Evolutionary conservation across 139 green algal species (phyloP).

Genomic region (Asterochloris sp.): DNA sequence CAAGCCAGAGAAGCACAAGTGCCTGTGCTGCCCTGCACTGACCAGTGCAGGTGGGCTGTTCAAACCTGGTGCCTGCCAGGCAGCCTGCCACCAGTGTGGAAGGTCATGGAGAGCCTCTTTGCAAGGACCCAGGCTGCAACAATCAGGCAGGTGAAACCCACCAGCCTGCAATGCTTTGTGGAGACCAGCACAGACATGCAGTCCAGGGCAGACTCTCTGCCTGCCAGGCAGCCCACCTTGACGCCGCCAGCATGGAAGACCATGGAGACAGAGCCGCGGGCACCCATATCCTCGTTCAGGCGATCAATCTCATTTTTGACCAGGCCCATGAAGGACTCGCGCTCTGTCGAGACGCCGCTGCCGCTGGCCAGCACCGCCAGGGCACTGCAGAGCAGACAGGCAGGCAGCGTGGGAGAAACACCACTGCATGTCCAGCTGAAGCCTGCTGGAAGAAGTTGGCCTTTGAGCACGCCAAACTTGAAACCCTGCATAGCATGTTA

Average conservation of each 20-base stretch:
- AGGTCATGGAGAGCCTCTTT: too few relatives aligned
- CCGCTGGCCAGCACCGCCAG: constrained; percentile 43
- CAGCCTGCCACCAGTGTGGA: too few relatives aligned
- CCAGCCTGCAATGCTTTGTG: too few relatives aligned
- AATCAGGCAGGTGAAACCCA: too few relatives aligned
- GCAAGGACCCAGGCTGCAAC: too few relatives aligned
- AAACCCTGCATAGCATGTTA: background rate
- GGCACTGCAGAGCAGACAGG: constrained; percentile 20
- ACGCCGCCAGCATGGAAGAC: constrained; percentile 35
- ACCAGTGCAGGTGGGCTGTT: too few relatives aligned
- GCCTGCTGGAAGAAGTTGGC: background rate
- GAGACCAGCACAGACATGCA: background rate
- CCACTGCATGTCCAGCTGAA: background rate
- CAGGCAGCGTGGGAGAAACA: background rate
- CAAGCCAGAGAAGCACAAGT: too few relatives aligned
- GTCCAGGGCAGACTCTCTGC: background rate
- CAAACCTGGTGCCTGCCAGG: too few relatives aligned
- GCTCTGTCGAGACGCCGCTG: constrained; percentile 68
- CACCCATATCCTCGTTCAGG: constrained; percentile 37
- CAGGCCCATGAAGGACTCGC: constrained; percentile 79
- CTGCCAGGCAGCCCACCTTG: background rate
- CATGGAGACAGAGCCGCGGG: constrained; percentile 37
- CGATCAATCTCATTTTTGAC: constrained; percentile 72
- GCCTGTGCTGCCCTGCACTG: too few relatives aligned
- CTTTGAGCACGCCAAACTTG: background rate